Percentiles rank a stretch among this genome's conserved stretches.
phyloP scores from a whole-genome alignment of 106 monocot species.

The Apostasia shenzhenica region DNA sequence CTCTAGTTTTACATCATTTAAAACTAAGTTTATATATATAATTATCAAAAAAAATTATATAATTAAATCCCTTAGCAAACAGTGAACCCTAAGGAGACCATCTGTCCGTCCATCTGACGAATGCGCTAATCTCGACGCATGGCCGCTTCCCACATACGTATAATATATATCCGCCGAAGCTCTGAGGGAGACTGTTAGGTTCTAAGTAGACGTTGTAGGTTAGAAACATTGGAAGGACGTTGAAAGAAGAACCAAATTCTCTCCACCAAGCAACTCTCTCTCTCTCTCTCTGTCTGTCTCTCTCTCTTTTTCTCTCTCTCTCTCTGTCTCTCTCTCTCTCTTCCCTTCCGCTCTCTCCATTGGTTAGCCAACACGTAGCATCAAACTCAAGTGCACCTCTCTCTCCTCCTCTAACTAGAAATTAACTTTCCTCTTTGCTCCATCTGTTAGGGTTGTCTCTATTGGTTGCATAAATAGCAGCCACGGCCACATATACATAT shows the following conservation, averaged over 20 bases:
- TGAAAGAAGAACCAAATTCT: constrained; percentile 68
- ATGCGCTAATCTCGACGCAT: background rate
- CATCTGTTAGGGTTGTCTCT: constrained; percentile 5
- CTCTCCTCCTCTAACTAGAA: constrained; percentile 27
- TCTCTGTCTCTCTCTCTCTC: constrained; percentile 16
- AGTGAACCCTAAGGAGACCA: background rate
- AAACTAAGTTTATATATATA: too few relatives aligned
- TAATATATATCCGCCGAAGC: background rate
- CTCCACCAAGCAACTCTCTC: constrained; percentile 52
- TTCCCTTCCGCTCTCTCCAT: constrained; percentile 7
- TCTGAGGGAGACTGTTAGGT: constrained; percentile 42
- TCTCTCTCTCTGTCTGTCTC: too few relatives aligned
- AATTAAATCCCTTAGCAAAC: background rate
- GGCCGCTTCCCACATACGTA: background rate
- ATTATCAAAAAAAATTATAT: too few relatives aligned
- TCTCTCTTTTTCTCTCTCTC: constrained; percentile 23
- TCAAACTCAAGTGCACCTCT: constrained; percentile 33
- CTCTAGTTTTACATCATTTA: too few relatives aligned
- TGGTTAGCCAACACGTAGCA: constrained; percentile 60
- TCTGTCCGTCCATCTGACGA: background rate
- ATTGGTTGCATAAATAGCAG: background rate
- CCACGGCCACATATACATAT: too few relatives aligned
- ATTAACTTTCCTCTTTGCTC: constrained; percentile 10
- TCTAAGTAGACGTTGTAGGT: constrained; percentile 80
- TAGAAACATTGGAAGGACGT: constrained; percentile 55